Percentiles rank a stretch among this genome's conserved stretches.
Evolutionary conservation across 1,139 yeast genomes (phyloP).

Genomic region (Kodamaea alishanica): DNA sequence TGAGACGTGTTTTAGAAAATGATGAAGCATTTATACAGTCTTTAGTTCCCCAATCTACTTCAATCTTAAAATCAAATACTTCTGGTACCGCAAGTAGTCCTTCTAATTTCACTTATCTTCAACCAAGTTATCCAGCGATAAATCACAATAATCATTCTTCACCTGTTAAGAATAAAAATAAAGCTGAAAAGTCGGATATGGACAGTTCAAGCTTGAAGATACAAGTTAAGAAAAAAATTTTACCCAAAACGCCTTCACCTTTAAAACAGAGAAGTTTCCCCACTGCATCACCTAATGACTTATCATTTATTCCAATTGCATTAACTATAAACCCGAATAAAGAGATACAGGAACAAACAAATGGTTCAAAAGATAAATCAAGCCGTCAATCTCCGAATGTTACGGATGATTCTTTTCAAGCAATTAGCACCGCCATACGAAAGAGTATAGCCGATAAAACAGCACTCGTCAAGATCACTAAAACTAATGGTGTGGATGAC

Average conservation of each 20-base stretch:
- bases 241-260: slow-evolving; percentile 11
- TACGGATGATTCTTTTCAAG: slow-evolving; percentile 26
- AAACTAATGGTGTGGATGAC: too few species aligned
- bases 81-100: not conserved
- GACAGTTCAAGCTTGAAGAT: not conserved
- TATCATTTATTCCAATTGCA: slow-evolving; percentile 22
- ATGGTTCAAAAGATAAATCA: not conserved
- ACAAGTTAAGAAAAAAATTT: not conserved
- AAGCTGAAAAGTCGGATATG: not conserved
- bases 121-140: slow-evolving; percentile 2
- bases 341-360: not conserved
- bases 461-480: too few species aligned
- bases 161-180: slow-evolving; percentile 4
- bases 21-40: too few species aligned
- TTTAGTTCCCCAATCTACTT: too few species aligned
- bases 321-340: slow-evolving; percentile 13
- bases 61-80: too few species aligned
- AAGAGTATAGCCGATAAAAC: slow-evolving; percentile 38
- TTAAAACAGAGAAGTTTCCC: slow-evolving; percentile 6
- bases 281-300: slow-evolving; percentile 17
- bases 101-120: slow-evolving; percentile 9
- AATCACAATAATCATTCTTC: slow-evolving; percentile 4
- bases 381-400: slow-evolving; percentile 6
- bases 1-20: slow-evolving; percentile 16
- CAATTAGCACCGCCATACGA: slow-evolving; percentile 37